These are phyloP conservation scores for Exophiala dermatitidis DNA, from an alignment of 2,329 filamentous ascomycete genomes.

Conservation along the genomic window DNA sequence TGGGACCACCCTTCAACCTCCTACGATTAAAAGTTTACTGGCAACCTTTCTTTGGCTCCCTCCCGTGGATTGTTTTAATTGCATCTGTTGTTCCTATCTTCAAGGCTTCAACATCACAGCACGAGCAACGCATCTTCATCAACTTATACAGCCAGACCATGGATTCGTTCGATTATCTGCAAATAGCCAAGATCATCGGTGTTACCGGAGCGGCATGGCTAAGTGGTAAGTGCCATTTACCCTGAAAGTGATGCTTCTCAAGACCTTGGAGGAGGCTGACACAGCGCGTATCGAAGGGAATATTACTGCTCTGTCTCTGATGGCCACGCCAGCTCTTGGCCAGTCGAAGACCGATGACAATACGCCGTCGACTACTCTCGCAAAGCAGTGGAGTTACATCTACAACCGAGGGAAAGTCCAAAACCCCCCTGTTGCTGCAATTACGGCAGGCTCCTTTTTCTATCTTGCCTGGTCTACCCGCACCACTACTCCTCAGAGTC, in stretches of 20 bases:
- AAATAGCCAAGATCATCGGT: neutral
- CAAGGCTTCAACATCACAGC: too few relatives aligned
- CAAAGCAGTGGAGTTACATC: neutral
- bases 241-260: neutral
- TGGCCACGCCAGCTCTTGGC: neutral
- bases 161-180: neutral
- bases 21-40: too few relatives aligned
- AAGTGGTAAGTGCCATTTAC: neutral
- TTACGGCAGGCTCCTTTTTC: constrained; percentile 25
- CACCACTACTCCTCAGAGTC: neutral
- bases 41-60: too few relatives aligned
- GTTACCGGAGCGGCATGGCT: constrained; percentile 1
- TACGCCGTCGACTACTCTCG: neutral
- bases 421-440: constrained; percentile 28
- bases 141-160: neutral
- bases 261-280: neutral
- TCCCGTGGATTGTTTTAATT: too few relatives aligned
- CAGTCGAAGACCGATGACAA: neutral
- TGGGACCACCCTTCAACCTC: too few relatives aligned
- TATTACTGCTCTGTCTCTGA: neutral
- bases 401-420: constrained; percentile 10
- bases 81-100: too few relatives aligned
- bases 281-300: neutral
- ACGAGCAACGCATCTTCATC: too few relatives aligned
- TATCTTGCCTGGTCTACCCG: constrained; percentile 31